Conservation (phyloP, 2,329 filamentous ascomycete genomes). For the Pseudohalonectria lignicola region DNA sequence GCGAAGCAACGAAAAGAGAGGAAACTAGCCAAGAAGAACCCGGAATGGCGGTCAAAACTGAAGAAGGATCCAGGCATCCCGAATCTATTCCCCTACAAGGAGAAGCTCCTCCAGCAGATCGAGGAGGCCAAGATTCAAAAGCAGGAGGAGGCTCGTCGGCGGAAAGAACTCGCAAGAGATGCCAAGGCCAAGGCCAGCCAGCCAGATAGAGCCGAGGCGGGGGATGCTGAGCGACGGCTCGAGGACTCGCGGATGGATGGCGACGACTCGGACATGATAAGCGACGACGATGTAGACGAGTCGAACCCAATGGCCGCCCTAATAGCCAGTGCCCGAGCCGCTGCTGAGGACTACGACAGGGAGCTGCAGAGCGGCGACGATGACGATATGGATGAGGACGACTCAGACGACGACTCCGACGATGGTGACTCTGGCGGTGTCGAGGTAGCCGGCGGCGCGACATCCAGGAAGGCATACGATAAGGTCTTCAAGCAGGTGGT, state of each 20-base stretch:
- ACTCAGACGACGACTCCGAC: constrained; percentile 26
- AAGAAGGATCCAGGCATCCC: constrained; percentile 99
- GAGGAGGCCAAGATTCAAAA: constrained; percentile 77
- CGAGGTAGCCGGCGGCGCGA: constrained; percentile 39
- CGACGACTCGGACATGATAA: constrained; percentile 41
- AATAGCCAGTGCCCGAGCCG: constrained; percentile 68
- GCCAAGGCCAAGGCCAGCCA: constrained; percentile 38
- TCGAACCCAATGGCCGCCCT: constrained; percentile 89
- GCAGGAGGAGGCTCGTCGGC: constrained; percentile 63
- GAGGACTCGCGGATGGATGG: constrained; percentile 30
- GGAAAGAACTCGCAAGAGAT: constrained; percentile 62
- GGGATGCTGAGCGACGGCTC: constrained; percentile 32
- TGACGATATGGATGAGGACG: constrained; percentile 37
- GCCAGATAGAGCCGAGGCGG: constrained; percentile 15
- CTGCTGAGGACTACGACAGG: constrained; percentile 64
- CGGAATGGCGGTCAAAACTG: constrained; percentile 86
- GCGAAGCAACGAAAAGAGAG: constrained; percentile 85
- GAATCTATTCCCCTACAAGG: constrained; percentile 96
- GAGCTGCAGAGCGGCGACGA: constrained; percentile 50
- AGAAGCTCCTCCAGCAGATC: constrained; percentile 86
- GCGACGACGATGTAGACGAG: constrained; percentile 51
- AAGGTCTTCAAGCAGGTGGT: constrained; percentile 94
- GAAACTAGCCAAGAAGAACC: constrained; percentile 91
- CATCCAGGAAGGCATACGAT: constrained; percentile 80
- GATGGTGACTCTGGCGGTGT: constrained; percentile 46